phyloP scores from a whole-genome alignment of 2,329 filamentous ascomycete species.

The Neopestalotiopsis clavispora region DNA sequence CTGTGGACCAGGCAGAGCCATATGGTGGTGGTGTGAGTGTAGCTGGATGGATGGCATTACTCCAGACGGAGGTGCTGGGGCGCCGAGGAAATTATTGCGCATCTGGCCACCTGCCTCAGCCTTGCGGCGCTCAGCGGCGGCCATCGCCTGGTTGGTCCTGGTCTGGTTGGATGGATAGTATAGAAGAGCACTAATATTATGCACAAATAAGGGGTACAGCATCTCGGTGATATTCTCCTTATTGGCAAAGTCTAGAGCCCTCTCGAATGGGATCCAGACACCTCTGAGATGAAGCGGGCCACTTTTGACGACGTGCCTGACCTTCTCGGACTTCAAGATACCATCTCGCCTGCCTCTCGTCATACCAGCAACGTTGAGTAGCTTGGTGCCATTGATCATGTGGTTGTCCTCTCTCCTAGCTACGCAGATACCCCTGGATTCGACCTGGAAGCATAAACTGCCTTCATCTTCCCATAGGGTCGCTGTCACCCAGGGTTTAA shows the following conservation, averaged over 20 bases:
- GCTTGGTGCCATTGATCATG: constrained; percentile 98
- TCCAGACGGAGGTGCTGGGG: constrained; percentile 49
- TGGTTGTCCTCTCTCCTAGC: constrained; percentile 84
- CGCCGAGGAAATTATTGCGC: too few species aligned
- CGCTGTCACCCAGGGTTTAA: constrained; percentile 95
- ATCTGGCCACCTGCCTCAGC: constrained; percentile 67
- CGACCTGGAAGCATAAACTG: constrained; percentile 95
- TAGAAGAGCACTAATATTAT: constrained; percentile 91
- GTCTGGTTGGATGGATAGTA: constrained; percentile 92
- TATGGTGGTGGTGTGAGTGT: constrained; percentile 59
- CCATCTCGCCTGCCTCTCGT: constrained; percentile 93
- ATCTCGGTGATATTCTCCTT: constrained; percentile 99
- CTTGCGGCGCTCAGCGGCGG: constrained; percentile 79
- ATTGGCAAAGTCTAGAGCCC: constrained; percentile 87
- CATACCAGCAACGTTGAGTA: constrained; percentile 97
- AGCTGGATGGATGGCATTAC: constrained; percentile 71
- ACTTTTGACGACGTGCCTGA: constrained; percentile 96
- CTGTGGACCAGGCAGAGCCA: constrained; percentile 61
- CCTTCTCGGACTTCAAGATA: constrained; percentile 88
- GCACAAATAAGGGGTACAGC: constrained; percentile 93
- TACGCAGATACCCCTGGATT: constrained; percentile 94
- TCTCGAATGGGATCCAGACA: constrained; percentile 97
- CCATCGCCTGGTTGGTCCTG: constrained; percentile 84
- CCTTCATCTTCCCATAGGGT: constrained; percentile 99
- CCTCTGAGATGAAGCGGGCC: constrained; percentile 98